phyloP scores from a whole-genome alignment of 1,284 basidiomycete species.

The Wolfiporia cocos region DNA sequence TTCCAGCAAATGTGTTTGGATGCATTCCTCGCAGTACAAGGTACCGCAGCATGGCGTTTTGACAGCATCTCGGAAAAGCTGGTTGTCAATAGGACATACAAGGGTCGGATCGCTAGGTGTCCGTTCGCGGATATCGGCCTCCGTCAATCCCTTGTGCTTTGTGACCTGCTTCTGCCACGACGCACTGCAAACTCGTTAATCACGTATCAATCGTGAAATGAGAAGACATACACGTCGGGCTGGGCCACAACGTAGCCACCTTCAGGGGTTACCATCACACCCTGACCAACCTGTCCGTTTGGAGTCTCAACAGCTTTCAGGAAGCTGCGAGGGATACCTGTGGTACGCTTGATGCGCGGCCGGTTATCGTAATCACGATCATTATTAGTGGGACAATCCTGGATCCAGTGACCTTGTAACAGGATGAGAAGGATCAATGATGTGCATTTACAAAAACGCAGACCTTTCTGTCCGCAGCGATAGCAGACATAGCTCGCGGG shows the following conservation, averaged over 20 bases:
- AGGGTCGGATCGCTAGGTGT: constrained; percentile 75
- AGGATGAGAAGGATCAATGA: constrained; percentile 4
- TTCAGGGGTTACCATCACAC: constrained; percentile 95
- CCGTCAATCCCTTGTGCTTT: constrained; percentile 73
- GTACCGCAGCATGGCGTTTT: constrained; percentile 77
- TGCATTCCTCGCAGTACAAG: constrained; percentile 93
- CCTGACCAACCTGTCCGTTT: constrained; percentile 67
- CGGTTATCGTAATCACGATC: constrained; percentile 92
- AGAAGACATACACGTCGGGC: constrained; percentile 74
- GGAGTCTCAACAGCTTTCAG: constrained; percentile 91
- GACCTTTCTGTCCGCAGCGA: constrained; percentile 96
- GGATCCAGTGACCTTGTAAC: constrained; percentile 94
- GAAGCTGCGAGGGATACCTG: constrained; percentile 97
- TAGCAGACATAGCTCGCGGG: constrained; percentile 99
- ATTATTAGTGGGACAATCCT: constrained; percentile 97
- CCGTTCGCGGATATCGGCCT: constrained; percentile 80
- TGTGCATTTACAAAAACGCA: constrained; percentile 20
- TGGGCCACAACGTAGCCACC: constrained; percentile 94
- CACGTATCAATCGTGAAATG: not conserved
- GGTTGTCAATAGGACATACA: constrained; percentile 84
- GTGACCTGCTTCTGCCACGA: constrained; percentile 92
- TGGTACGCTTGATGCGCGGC: constrained; percentile 95
- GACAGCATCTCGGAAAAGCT: constrained; percentile 84
- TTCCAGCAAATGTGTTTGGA: constrained; percentile 86
- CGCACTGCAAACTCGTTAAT: constrained; percentile 40